Percentiles rank a stretch among this genome's conserved stretches.
phyloP scores from a whole-genome alignment of 139 green algal genomes.

The Chlamydomonas asymmetrica region DNA sequence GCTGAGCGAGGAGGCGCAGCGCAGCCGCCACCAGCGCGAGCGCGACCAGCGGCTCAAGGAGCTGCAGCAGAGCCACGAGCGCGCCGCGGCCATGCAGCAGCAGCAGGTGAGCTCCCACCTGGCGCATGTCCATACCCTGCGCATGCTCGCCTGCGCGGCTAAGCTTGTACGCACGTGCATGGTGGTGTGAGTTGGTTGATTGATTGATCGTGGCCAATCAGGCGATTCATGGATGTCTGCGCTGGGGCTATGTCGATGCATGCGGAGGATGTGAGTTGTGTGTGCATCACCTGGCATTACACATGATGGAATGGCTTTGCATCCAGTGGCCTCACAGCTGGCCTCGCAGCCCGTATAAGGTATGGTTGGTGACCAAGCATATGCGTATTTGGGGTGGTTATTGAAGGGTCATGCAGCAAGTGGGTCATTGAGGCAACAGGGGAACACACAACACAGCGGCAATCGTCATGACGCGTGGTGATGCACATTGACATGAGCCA shows the following conservation, averaged over 20 bases:
- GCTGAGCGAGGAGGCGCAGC: slow-evolving; percentile 15
- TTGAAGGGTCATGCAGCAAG: not conserved
- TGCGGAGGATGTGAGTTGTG: not conserved
- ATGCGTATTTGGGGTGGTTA: not conserved
- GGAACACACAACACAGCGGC: slow-evolving; percentile 10
- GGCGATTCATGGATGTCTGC: not conserved
- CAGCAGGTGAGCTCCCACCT: slow-evolving; percentile 25
- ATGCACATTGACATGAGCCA: too few species aligned
- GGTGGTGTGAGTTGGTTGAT: not conserved
- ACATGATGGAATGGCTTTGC: too few species aligned
- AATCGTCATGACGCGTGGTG: slow-evolving; percentile 21
- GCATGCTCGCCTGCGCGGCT: not conserved
- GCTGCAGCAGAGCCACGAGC: slow-evolving; percentile 27
- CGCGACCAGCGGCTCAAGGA: slow-evolving; percentile 19
- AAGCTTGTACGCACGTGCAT: not conserved
- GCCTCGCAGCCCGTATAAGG: too few species aligned
- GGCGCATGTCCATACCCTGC: too few species aligned
- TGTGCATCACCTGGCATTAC: not conserved
- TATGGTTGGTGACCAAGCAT: not conserved
- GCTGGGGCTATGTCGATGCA: not conserved
- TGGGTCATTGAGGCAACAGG: not conserved
- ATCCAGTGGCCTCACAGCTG: too few species aligned
- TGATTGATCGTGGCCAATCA: not conserved
- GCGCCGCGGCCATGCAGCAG: slow-evolving; percentile 29
- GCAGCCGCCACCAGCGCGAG: slow-evolving; percentile 3